A percentile compares a stretch with the other conserved stretches of the same genome.
These are phyloP conservation scores for Akanthomyces lecanii DNA, from an alignment of 2,329 filamentous ascomycete genomes.

Conservation along the genomic window DNA sequence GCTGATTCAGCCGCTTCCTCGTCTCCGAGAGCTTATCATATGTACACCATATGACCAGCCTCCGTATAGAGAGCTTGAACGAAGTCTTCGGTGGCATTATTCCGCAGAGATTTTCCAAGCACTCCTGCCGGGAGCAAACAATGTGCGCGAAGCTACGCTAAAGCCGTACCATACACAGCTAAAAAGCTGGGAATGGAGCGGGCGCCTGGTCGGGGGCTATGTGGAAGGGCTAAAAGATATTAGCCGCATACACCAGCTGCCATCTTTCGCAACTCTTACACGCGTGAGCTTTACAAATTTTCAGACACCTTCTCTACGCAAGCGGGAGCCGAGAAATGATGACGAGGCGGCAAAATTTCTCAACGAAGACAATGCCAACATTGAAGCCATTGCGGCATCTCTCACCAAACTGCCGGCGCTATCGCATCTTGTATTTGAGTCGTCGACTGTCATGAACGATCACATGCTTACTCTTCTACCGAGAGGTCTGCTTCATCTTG, in stretches of 20 bases:
- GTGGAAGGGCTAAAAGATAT: constrained; percentile 47
- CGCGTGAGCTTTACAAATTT: constrained; percentile 61
- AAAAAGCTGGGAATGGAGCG: constrained; percentile 59
- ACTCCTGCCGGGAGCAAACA: constrained; percentile 50
- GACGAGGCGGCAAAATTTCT: constrained; percentile 30
- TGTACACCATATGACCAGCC: constrained; percentile 65
- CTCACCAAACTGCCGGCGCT: constrained; percentile 54
- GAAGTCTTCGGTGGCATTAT: constrained; percentile 65
- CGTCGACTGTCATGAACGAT: constrained; percentile 67
- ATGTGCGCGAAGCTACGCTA: constrained; percentile 23
- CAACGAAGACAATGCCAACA: constrained; percentile 40
- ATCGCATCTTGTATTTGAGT: constrained; percentile 66
- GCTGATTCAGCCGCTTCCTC: constrained; percentile 61
- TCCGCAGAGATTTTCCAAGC: constrained; percentile 60
- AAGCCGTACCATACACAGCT: constrained; percentile 36
- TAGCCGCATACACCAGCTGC: constrained; percentile 46
- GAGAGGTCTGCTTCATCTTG: constrained; percentile 59
- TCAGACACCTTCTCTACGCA: constrained; percentile 49
- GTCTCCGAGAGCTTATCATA: constrained; percentile 66
- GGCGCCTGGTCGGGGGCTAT: constrained; percentile 45
- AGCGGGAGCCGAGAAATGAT: constrained; percentile 29
- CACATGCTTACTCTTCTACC: constrained; percentile 67
- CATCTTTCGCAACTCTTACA: constrained; percentile 53
- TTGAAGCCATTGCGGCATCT: constrained; percentile 31
- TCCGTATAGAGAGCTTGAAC: constrained; percentile 57